Percentiles rank a stretch among this genome's conserved stretches.
Evolutionary conservation across 371 early-diverging fungal genomes (phyloP).

Genomic region (Actinomortierella ambigua): DNA sequence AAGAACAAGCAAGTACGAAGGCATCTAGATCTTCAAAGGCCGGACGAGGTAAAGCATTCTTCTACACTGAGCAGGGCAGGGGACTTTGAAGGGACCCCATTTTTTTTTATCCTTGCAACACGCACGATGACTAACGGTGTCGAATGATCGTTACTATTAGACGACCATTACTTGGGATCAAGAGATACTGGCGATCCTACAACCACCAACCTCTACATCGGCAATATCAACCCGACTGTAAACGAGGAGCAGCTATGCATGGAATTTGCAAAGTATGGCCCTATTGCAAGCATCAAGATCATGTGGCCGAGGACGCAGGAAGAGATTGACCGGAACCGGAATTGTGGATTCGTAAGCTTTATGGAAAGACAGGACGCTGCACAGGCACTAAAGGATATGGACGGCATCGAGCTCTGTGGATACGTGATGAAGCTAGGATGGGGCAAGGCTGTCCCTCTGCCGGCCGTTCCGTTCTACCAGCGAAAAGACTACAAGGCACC

Average conservation of each 20-base stretch:
- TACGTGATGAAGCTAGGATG: constrained; percentile 78
- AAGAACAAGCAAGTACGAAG: constrained; percentile 21
- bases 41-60: too few relatives aligned
- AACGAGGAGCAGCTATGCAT: constrained; percentile 75
- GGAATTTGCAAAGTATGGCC: constrained; percentile 83
- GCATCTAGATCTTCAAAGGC: too few relatives aligned
- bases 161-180: constrained; percentile 59
- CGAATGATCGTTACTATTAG: constrained; percentile 4
- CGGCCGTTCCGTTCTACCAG: constrained; percentile 79
- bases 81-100: neutral
- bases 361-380: constrained; percentile 83
- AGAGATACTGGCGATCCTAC: constrained; percentile 76
- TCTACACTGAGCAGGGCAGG: too few relatives aligned
- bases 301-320: constrained; percentile 95
- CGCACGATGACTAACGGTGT: neutral
- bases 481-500: constrained; percentile 41
- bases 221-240: constrained; percentile 76
- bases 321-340: constrained; percentile 77
- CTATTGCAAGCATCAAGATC: constrained; percentile 93
- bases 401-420: constrained; percentile 74
- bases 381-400: constrained; percentile 72
- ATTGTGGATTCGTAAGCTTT: constrained; percentile 91
- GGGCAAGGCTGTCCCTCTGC: constrained; percentile 89
- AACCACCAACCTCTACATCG: constrained; percentile 92
- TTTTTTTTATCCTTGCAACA: neutral